Conservation (phyloP, 2,329 filamentous ascomycete genomes). For the Emmonsiellopsis sp. region DNA sequence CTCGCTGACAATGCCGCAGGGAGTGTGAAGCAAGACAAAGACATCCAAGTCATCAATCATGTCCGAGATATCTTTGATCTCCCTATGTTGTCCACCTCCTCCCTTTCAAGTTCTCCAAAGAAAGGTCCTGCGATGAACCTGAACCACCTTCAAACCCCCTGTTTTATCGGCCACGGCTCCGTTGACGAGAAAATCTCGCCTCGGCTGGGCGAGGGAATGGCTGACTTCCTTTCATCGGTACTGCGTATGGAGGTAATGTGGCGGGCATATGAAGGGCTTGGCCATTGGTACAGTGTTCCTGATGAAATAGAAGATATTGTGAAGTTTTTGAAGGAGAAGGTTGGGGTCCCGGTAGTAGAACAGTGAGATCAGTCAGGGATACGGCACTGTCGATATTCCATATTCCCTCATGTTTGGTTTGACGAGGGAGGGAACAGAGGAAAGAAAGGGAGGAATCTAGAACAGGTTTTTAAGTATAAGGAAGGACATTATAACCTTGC, state of each 20-base stretch:
- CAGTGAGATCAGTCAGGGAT: too few species aligned
- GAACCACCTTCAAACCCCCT: slow-evolving; percentile 21
- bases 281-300: slow-evolving; percentile 43
- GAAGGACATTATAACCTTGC: too few species aligned
- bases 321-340: slow-evolving; percentile 19
- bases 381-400: too few species aligned
- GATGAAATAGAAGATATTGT: slow-evolving; percentile 42
- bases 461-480: too few species aligned
- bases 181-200: slow-evolving; percentile 34
- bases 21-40: slow-evolving; percentile 7
- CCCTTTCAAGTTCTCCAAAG: neutral
- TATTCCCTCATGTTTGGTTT: too few species aligned
- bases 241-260: slow-evolving; percentile 24
- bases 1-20: slow-evolving; percentile 1
- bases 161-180: slow-evolving; percentile 38
- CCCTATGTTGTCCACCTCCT: slow-evolving; percentile 4
- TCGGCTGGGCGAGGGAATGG: slow-evolving; percentile 19
- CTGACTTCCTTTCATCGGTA: slow-evolving; percentile 17
- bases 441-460: too few species aligned
- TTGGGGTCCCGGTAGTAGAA: slow-evolving; percentile 11
- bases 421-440: too few species aligned
- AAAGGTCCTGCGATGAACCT: slow-evolving; percentile 9
- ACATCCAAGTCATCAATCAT: slow-evolving; percentile 20
- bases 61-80: slow-evolving; percentile 26
- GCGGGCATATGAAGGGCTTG: slow-evolving; percentile 32